phyloP scores from a whole-genome alignment of 495 filamentous ascomycete species.

The Aspergillus haitiensis region DNA sequence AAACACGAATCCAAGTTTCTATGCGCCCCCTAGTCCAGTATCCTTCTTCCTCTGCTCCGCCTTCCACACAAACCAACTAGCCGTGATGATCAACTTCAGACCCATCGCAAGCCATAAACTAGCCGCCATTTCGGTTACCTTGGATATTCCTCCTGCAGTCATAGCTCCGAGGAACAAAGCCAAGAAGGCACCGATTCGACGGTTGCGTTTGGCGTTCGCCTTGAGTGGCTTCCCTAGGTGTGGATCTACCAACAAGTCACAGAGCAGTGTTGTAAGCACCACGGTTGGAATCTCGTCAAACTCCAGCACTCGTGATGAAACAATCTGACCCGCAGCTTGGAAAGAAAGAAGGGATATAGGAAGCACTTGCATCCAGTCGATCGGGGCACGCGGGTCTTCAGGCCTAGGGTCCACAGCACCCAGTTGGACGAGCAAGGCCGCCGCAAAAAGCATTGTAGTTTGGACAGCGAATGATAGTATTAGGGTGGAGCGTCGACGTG shows the following conservation, averaged over 20 bases:
- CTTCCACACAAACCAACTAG: conserved; percentile 37
- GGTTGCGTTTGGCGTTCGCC: conserved; percentile 36
- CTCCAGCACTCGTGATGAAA: conserved; percentile 57
- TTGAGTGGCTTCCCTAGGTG: conserved; percentile 27
- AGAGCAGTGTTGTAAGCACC: conserved; percentile 66
- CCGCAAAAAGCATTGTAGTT: conserved; percentile 49
- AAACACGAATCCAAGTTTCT: not conserved
- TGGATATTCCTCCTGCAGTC: conserved; percentile 39
- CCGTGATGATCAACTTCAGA: conserved; percentile 35
- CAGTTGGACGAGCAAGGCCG: conserved; percentile 53
- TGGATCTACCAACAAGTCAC: conserved; percentile 53
- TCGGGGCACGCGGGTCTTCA: conserved; percentile 36
- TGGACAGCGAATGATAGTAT: conserved; percentile 58
- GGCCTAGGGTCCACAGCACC: conserved; percentile 38
- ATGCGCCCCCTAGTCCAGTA: conserved; percentile 14
- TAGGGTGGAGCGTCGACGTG: conserved; percentile 51
- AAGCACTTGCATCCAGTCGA: conserved; percentile 39
- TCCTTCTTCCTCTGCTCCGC: conserved; percentile 19
- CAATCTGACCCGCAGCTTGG: conserved; percentile 69
- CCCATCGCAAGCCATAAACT: conserved; percentile 43
- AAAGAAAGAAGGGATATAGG: conserved; percentile 63
- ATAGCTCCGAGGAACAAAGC: conserved; percentile 41
- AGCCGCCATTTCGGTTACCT: conserved; percentile 30
- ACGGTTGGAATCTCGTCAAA: conserved; percentile 69
- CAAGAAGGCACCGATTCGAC: conserved; percentile 35